Base-by-base conservation (phyloP, 1,284 basidiomycete genomes). In the Coniferiporia sulphurascens region DNA sequence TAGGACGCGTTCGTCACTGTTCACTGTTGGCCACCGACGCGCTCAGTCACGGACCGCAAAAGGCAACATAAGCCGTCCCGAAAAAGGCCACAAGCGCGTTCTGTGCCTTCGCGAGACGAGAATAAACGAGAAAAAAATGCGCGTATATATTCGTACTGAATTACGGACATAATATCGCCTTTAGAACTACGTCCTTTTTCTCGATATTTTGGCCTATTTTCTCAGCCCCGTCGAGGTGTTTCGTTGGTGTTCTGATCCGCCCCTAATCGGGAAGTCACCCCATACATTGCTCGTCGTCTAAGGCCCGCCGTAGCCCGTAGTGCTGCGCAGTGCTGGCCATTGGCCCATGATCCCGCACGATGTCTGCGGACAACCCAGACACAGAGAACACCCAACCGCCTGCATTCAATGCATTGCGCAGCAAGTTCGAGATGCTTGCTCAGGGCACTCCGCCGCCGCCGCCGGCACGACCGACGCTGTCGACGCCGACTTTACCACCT, bases 391-490 rank as follows among this genome's bases (percentile, higher is more conserved):
- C 35, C 4, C 45, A 45, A 32, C 74, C 78, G 5, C 80, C 79
- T 43, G 83, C 86, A 4, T 86, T 90, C 57, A 84, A 79, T 69
- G 86, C 77, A 61, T 75, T 90, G 27, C 80, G 81, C 55, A 87
- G 84, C 19, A 80, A 74, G 66, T 90, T 89, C 67, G 87, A 90
- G 68, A 60, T 67, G 59, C 65, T 72, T 21, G 66, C 68, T 32
- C 63, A 68, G 12, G 59, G 69, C 43, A 62, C 62, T 49, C 44
- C 66, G 9, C 50, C 45, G 59, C 63, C 41, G 55, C 64, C 43
- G 64, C 50, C 55, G 63, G 45, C 46, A 13, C 74, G 22, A 5
- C 27, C 66, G 12, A 61, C 35, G 17, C 50, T 10, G 41, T n/a
- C 15, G 15, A 21, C 51, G 6, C 35, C 49, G 38, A 34, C 49